Conservation (phyloP, 768 basidiomycete species). For the Phanerochaete sordida region DNA sequence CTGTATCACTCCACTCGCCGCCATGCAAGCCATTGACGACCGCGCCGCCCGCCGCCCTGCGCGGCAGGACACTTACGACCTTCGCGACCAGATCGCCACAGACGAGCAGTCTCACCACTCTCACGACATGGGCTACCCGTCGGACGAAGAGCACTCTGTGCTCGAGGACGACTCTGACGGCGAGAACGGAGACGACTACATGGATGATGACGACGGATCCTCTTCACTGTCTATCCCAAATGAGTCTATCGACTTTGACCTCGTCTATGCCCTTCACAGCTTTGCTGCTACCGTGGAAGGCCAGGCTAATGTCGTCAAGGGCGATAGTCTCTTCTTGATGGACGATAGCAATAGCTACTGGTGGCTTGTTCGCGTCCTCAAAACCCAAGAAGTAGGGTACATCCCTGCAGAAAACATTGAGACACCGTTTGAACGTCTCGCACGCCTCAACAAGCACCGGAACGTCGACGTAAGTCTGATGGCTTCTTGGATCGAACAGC, state of each 20-base stretch:
- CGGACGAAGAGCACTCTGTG: conserved; percentile 78
- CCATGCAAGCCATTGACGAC: background rate
- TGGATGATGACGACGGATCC: conserved; percentile 75
- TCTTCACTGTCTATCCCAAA: conserved; percentile 85
- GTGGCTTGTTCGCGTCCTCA: conserved; percentile 99
- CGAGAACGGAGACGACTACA: conserved; percentile 67
- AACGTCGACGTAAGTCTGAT: conserved; percentile 83
- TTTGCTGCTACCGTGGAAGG: conserved; percentile 98
- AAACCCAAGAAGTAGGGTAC: conserved; percentile 98
- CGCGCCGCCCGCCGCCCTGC: conserved; percentile 7
- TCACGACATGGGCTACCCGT: conserved; percentile 47
- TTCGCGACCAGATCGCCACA: conserved; percentile 58
- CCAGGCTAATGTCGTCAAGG: conserved; percentile 98
- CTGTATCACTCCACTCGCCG: background rate
- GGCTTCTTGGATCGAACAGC: background rate
- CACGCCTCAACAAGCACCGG: conserved; percentile 92
- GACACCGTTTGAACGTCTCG: conserved; percentile 94
- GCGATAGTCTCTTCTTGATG: conserved; percentile 93
- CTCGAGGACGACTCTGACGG: conserved; percentile 82
- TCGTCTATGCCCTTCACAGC: conserved; percentile 91
- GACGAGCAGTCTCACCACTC: conserved; percentile 48
- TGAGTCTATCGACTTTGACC: conserved; percentile 90
- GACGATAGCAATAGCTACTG: conserved; percentile 99
- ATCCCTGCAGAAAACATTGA: conserved; percentile 99
- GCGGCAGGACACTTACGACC: conserved; percentile 67